These are phyloP conservation scores for Mycena rosella DNA, from an alignment of 768 basidiomycete species.

Conservation along the genomic window DNA sequence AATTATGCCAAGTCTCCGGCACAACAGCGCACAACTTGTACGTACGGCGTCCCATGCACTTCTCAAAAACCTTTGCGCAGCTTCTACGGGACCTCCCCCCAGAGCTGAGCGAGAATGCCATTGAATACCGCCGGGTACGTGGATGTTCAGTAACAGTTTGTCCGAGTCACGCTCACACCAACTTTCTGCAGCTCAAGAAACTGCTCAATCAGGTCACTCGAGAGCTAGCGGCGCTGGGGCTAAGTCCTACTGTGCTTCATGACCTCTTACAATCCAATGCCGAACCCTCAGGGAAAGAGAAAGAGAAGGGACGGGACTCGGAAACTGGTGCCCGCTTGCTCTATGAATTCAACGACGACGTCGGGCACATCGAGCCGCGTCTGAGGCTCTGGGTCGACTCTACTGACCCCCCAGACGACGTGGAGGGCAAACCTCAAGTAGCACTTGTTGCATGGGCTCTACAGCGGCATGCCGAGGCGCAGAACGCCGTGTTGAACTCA, in stretches of 20 bases:
- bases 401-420: slow-evolving; percentile 31
- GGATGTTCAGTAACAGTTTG: slow-evolving; percentile 16
- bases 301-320: slow-evolving; percentile 30
- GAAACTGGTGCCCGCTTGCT: slow-evolving; percentile 55
- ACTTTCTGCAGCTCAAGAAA: slow-evolving; percentile 81
- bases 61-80: slow-evolving; percentile 76
- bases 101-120: slow-evolving; percentile 81
- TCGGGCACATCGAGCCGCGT: slow-evolving; percentile 67
- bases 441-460: slow-evolving; percentile 43
- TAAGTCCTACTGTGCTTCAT: slow-evolving; percentile 63
- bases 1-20: too few relatives aligned
- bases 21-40: too few relatives aligned
- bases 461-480: slow-evolving; percentile 32
- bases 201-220: slow-evolving; percentile 85
- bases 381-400: slow-evolving; percentile 64
- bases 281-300: slow-evolving; percentile 39
- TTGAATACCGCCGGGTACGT: slow-evolving; percentile 89
- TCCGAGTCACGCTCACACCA: not conserved
- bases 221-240: slow-evolving; percentile 81
- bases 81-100: slow-evolving; percentile 77
- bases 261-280: slow-evolving; percentile 49
- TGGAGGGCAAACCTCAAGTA: too few relatives aligned
- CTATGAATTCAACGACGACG: slow-evolving; percentile 68
- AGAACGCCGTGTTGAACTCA: not conserved
- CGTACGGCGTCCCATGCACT: too few relatives aligned